A percentile compares a stretch with the other conserved stretches of the same genome.
Conservation (phyloP, 768 basidiomycete species). For the Hortiboletus flavorubellus region DNA sequence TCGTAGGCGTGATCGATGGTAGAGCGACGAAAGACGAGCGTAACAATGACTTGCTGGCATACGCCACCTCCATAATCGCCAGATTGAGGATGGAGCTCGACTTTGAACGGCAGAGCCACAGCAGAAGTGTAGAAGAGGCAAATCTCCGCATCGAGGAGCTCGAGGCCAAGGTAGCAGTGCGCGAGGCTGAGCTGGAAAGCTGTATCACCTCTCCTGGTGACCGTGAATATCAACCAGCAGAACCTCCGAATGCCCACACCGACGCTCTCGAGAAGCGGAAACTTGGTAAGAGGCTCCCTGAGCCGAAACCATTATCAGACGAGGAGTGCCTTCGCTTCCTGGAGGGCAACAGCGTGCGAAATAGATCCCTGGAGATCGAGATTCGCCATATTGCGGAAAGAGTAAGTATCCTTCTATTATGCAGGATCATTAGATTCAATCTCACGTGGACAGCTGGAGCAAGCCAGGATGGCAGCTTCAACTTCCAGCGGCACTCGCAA, state of each 20-base stretch:
- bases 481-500: background rate
- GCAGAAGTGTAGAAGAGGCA: conserved; percentile 36
- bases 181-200: conserved; percentile 54
- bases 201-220: conserved; percentile 21
- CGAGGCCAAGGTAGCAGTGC: conserved; percentile 51
- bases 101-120: conserved; percentile 42
- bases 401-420: conserved; percentile 24
- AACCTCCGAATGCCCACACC: background rate
- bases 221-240: background rate
- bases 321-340: conserved; percentile 41
- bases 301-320: conserved; percentile 27
- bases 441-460: conserved; percentile 18
- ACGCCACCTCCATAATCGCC: conserved; percentile 44
- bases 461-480: conserved; percentile 13
- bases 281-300: conserved; percentile 1
- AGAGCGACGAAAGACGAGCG: background rate
- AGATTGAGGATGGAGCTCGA: conserved; percentile 43
- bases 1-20: background rate
- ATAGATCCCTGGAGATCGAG: conserved; percentile 44
- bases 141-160: conserved; percentile 43
- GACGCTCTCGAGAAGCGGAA: background rate
- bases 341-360: conserved; percentile 37
- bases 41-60: conserved; percentile 34
- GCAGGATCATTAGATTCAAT: background rate
- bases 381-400: conserved; percentile 37